A percentile compares a stretch with the other conserved stretches of the same genome.
Conservation (phyloP, 2,329 filamentous ascomycete species). For the Penicillium sp. region DNA sequence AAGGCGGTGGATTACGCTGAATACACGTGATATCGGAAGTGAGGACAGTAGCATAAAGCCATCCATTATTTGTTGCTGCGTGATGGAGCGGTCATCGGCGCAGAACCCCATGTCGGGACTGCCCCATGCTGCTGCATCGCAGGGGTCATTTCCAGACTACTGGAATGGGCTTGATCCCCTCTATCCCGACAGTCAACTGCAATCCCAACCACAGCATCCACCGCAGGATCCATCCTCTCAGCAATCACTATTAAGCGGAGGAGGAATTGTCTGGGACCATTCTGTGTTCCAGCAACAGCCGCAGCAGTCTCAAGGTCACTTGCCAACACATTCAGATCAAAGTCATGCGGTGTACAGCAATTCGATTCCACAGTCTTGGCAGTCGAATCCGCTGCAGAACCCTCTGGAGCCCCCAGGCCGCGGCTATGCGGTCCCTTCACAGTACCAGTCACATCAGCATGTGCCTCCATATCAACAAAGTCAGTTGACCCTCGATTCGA, state of each 20-base stretch:
- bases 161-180: constrained; percentile 38
- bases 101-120: constrained; percentile 31
- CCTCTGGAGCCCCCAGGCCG: too few relatives aligned
- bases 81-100: constrained; percentile 38
- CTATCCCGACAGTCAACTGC: constrained; percentile 32
- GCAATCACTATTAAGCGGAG: constrained; percentile 29
- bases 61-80: constrained; percentile 8
- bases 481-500: constrained; percentile 32
- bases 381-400: constrained; percentile 32
- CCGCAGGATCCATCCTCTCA: constrained; percentile 20
- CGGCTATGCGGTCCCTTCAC: constrained; percentile 26
- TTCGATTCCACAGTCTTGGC: constrained; percentile 35
- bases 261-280: constrained; percentile 40
- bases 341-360: constrained; percentile 35
- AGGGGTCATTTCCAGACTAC: constrained; percentile 34
- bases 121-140: constrained; percentile 25
- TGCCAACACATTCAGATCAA: constrained; percentile 20
- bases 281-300: constrained; percentile 35
- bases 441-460: constrained; percentile 29
- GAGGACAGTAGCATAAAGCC: constrained; percentile 8
- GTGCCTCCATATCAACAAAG: constrained; percentile 32
- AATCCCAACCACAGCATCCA: constrained; percentile 26
- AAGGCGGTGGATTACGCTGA: constrained; percentile 4
- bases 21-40: not conserved
- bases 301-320: constrained; percentile 28